A percentile compares a stretch with the other conserved stretches of the same genome.
These are phyloP conservation scores for Thalassiosira hispida DNA, from an alignment of 352 stramenopile species.

Conservation along the genomic window DNA sequence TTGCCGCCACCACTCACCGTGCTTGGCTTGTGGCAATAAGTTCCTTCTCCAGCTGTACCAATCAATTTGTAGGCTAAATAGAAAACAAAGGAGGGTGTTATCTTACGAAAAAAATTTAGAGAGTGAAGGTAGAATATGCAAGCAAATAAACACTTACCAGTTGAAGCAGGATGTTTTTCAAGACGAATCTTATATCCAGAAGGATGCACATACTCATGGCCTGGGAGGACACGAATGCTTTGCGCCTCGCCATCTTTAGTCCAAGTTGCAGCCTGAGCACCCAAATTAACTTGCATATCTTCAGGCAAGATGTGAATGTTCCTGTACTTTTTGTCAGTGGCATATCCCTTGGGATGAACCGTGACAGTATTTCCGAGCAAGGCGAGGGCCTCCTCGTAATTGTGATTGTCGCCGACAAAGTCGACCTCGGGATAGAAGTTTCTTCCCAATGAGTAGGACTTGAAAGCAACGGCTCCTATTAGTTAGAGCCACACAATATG, in stretches of 20 bases:
- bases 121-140: neutral
- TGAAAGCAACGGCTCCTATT: slow-evolving; percentile 62
- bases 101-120: neutral
- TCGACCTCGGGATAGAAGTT: slow-evolving; percentile 54
- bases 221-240: slow-evolving; percentile 52
- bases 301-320: slow-evolving; percentile 67
- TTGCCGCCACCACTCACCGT: slow-evolving; percentile 67
- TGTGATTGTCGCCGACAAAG: slow-evolving; percentile 43
- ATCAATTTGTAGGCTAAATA: slow-evolving; percentile 41
- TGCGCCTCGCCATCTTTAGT: slow-evolving; percentile 41
- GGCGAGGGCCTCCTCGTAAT: slow-evolving; percentile 48
- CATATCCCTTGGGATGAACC: slow-evolving; percentile 58
- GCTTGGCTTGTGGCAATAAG: slow-evolving; percentile 64
- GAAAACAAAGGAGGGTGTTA: too few species aligned
- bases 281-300: slow-evolving; percentile 56
- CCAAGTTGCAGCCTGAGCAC: slow-evolving; percentile 52
- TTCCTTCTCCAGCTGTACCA: slow-evolving; percentile 59
- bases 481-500: too few species aligned
- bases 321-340: slow-evolving; percentile 63
- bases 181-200: slow-evolving; percentile 62
- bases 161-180: slow-evolving; percentile 52
- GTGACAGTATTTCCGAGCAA: slow-evolving; percentile 62
- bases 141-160: slow-evolving; percentile 5
- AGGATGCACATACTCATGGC: slow-evolving; percentile 60
- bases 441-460: slow-evolving; percentile 54